These are phyloP conservation scores for Cercospora sojina DNA, from an alignment of 2,329 filamentous ascomycete species.

Conservation along the genomic window DNA sequence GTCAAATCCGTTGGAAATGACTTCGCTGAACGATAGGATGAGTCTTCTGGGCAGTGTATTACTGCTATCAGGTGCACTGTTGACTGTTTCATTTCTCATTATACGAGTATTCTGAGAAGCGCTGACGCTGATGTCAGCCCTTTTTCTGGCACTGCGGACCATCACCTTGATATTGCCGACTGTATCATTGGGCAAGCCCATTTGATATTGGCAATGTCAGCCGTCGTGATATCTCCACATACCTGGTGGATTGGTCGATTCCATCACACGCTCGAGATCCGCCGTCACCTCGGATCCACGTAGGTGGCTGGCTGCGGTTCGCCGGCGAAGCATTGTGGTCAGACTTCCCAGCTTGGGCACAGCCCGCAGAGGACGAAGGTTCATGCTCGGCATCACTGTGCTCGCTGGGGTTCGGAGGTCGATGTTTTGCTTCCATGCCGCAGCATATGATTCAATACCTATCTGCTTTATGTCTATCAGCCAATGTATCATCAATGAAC, in stretches of 20 bases:
- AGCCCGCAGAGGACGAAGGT: background rate
- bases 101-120: background rate
- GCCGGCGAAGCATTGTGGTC: background rate
- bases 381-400: background rate
- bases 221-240: background rate
- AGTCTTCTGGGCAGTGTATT: background rate
- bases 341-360: background rate
- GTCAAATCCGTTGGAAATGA: slow-evolving; percentile 3
- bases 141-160: background rate
- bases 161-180: background rate
- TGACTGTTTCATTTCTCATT: background rate
- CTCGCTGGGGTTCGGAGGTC: background rate
- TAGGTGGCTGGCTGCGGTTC: background rate
- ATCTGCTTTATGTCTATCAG: background rate
- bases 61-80: background rate
- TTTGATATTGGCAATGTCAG: background rate
- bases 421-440: background rate
- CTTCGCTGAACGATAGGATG: background rate
- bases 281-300: background rate
- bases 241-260: background rate
- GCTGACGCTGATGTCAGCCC: background rate
- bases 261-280: background rate
- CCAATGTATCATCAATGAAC: background rate
- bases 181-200: background rate
- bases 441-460: background rate